Base-by-base conservation (phyloP, 2,329 filamentous ascomycete genomes). In the Hypomyces perniciosus region DNA sequence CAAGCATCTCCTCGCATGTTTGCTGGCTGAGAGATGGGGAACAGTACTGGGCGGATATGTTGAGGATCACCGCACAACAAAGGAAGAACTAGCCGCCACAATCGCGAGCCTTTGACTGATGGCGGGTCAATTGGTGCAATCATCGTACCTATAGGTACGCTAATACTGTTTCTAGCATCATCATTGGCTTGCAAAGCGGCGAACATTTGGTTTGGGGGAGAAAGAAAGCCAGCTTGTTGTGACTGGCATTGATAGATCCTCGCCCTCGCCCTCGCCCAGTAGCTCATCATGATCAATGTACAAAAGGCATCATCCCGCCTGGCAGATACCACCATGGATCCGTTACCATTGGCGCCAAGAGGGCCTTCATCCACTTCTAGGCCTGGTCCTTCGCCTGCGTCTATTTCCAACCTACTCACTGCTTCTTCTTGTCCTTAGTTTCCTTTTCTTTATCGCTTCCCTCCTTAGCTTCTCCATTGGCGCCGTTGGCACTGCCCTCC, bases 1-100 rank as follows among this genome's bases (percentile, higher is more conserved):
- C 66, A 96, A 96, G 70, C 92, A 99, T 68, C 68, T 97, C 5
- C 77, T 97, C 12, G 92, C 92, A 1, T 95, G 88, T 65, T 69
- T 92, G 38, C 66, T 97, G 50, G 84, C 77, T 5, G 84, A 89
- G 64, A 73, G 76, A 43, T 91, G 88, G 72, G 65, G 64, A 0
- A 66, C 56, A 3, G 65, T 83, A 29, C 77, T 93, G 57, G 77
- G 74, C 4, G 61, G 61, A 1, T 80, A 79, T 59, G 74, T 86
- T 12, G 74, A 78, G 51, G 75, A 79, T 58, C 74, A 72, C 60
- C 61, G 63, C 38, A 76, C 86, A 12, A 72, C 74, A 27, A 74
- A 72, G 53, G 83, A 85, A 56, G 88, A 92, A 67, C 75, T 88
- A 66, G 90, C 84, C 10, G 90, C 87, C 10, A 81, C 90, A 71